Evolutionary conservation across 495 filamentous ascomycete genomes (phyloP), one percentile per base, ranked within the genome.

Genomic region (Staphylotrichum longicolle): DNA sequence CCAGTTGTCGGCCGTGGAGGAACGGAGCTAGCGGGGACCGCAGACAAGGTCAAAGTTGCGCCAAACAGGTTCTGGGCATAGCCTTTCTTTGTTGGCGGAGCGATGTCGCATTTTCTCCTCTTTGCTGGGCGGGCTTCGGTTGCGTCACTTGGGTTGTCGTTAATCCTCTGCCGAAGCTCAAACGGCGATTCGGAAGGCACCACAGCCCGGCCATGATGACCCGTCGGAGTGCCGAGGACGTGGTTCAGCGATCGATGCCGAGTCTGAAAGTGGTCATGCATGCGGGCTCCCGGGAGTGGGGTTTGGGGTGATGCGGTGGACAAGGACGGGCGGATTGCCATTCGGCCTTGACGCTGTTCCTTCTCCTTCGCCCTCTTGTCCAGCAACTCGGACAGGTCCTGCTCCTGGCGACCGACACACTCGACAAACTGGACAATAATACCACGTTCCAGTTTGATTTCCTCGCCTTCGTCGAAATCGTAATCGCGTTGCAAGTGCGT

Each of bases 361-460:
- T 69, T 78, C 50, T 82, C 79, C 53, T 81, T 78, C 15, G 74
- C 77, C 50, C 80, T 84, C 69, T 87, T 93, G 64, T 88, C 85
- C 30, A 91, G 75, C 15, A 96, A 68, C 44, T 83, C 82, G 0
- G 87, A 86, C 12, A 96, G 67, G 70, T 97, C 91, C 46, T 91
- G 89, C 64, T 93, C 82, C 2, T 80, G 84, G 10, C 77, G 83
- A n/a, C 85, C 89, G 14, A 89, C 78, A 39, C 78, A 81, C 66
- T 96, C 91, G 48, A 81, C 81, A 8, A 96, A 89, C 70, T 96
- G 85, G 39, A 96, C 86, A 54, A 96, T 76, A 9, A 87, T 82
- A 8, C 85, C 86, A 63, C 86, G 85, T 49, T 97, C 91, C 61
- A 96, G 78, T 60, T 86, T 80, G 32, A 97, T 67, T 67, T 96